Base-by-base conservation (phyloP, 371 early-diverging fungal genomes). In the Mortierella sp. region DNA sequence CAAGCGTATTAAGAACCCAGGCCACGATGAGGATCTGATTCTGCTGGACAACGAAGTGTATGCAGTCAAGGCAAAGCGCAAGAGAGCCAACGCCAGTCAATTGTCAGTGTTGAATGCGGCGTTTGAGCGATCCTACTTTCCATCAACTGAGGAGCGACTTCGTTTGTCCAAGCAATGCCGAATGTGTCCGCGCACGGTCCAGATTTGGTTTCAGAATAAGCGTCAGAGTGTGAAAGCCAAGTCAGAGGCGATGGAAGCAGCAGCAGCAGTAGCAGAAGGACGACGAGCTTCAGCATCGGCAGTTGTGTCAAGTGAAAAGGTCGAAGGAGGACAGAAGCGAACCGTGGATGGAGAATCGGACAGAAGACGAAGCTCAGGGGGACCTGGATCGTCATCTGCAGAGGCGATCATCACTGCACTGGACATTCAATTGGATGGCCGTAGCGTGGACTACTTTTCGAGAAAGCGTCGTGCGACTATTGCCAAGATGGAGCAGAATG, bases 131-230 rank as follows among this genome's bases (percentile, higher is more conserved):
- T 86, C 87, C 14, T 82, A 81, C 51, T 93, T 87, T 56, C 88
- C 88, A 17, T 83, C 87, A 10, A 91, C 91, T 4, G 92, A 92
- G 57, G 80, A 93, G 64, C 90, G 99, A 41, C 87, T 89, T 68
- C 85, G 89, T 51, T 84, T 99, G 22, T 94, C 94, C n/a, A 87
- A 87, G 60, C 89, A 95, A 66, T 86, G 97, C 24, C 88, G 91
- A 28, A 97, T 98, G 96, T 94, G 92, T 39, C 86, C 88, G 21
- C 81, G 95, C 37, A 87, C 90, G 7, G 91, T 96, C 10, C 94
- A 97, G 80, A 92, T 96, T 54, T 96, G 97, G 97, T 97, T 97
- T 81, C 97, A 97, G 78, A 97, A 97, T 80, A 88, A 93, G 60
- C 85, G 97, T 17, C 87, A 87, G 54, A 86, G 84, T 57, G 81